Evolutionary conservation across 495 filamentous ascomycete species (phyloP), one percentile per base, ranked within the genome.

Genomic region (Penicillium cosmopolitanum): DNA sequence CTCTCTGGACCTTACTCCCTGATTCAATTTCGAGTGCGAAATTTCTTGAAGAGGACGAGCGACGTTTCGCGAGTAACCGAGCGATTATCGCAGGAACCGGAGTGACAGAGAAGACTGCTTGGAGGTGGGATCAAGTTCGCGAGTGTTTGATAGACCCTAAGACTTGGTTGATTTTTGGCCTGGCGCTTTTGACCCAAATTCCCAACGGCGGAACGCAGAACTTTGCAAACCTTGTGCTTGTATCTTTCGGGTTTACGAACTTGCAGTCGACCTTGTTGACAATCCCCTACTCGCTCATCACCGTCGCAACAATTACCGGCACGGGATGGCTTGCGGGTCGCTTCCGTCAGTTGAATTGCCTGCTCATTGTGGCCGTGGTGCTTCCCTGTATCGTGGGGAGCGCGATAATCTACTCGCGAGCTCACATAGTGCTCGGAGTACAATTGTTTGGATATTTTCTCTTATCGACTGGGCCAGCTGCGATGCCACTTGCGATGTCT

Each of bases 401-500:
- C 68, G 75, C 81, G 5, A 77, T 89, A 18, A 87, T 89, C 19
- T 82, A 87, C 10, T 80, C 76, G 16, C 74, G 71, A 6, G 57
- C 84, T 11, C 84, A 85, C 16, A 63, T 82, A 6, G 71, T 73
- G 18, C 76, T 69, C 25, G 77, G 70, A 3, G 83, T 83, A 0
- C 74, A 84, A 33, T 75, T 88, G 10, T 79, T 79, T 8, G 84
- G 82, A 1, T 87, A 84, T 66, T 88, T 87, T 58, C 65, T 87
- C 0, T 78, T 83, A 1, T 77, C 83, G 46, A 78, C 81, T 4
- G 71, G 72, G 1, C 77, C 85, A 0, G 82, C 81, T 4, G 81
- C 80, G 6, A 82, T 88, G 67, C 85, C 86, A 0, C 77, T 83
- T 12, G 61, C 84, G 0, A 74, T 88, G 54, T 80, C 80, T 1